Base-by-base conservation (phyloP, 2,329 filamentous ascomycete genomes). In the Verticillium longisporum region DNA sequence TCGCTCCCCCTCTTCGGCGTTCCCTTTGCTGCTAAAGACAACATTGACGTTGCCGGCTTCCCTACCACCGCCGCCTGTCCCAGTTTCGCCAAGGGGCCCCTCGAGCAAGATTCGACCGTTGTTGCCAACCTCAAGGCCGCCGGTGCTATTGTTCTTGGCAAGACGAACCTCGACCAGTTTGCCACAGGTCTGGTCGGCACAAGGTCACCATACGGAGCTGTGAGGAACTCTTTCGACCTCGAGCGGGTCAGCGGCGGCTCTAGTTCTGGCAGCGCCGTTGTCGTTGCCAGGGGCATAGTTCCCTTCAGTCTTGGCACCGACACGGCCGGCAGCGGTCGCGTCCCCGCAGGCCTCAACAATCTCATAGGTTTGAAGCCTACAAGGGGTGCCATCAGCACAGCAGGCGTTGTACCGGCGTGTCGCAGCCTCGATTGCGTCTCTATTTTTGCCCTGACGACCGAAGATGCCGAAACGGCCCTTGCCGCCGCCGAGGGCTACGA, bases 171-270 rank as follows among this genome's bases (percentile, higher is more conserved):
- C 58, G 85, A 88, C 63, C 85, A 88, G 66, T 78, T 88, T 6
- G 85, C 85, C 1, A 87, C 85, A 1, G 85, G 86, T 0, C 76
- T 88, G 4, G 83, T 82, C 6, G 86, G 85, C 9, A 85, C 83
- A 9, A 78, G 86, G 36, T 85, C 82, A 2, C 84, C 85, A 0
- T 85, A 82, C 61, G 85, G 85, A 2, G 79, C 77, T 21, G 80
- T 83, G 1, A 75, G 80, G 26, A 85, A 82, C 60, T 74, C 83
- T 0, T 84, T 78, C 65, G 78, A 66, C 68, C 75, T 67, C 55
- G 60, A 58, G 13, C 68, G 65, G 15, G 69, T 75, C 61, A 72
- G 71, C 18, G 84, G 84, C 3, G 84, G 84, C 1, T 85, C 83
- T 1, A 85, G 81, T 37, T 83, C 81, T n/a, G 84, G 84, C 4